Evolutionary conservation across 345 rosid species (phyloP).

Genomic region (Salix viminalis): DNA sequence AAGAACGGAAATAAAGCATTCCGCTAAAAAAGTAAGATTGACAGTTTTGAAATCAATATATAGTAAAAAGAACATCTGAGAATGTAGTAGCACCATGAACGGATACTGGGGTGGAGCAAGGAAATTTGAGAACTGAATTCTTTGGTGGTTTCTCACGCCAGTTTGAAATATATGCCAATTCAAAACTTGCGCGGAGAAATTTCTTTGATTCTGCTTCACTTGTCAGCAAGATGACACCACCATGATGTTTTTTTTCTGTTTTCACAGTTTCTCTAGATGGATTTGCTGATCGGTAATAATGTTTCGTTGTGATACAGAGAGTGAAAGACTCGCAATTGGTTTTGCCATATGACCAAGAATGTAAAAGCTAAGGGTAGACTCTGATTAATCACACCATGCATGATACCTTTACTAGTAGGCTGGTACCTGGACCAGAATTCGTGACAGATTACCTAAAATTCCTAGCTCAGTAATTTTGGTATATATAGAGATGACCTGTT

Average conservation of each 20-base stretch:
- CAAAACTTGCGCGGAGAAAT: too few relatives aligned
- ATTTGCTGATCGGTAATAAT: background rate
- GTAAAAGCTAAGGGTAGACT: too few relatives aligned
- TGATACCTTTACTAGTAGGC: background rate
- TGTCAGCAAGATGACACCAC: too few relatives aligned
- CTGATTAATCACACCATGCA: too few relatives aligned
- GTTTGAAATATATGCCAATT: too few relatives aligned
- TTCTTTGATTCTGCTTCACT: too few relatives aligned
- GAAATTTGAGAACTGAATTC: too few relatives aligned
- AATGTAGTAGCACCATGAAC: background rate
- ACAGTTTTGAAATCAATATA: background rate
- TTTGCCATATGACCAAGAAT: too few relatives aligned
- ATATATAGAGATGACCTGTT: background rate
- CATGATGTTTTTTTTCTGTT: background rate
- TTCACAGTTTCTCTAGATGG: background rate
- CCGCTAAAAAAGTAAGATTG: background rate
- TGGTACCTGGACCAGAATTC: background rate
- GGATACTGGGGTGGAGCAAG: background rate
- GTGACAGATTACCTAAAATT: background rate
- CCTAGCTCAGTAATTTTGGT: background rate
- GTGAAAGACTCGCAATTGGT: too few relatives aligned
- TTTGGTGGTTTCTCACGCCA: too few relatives aligned
- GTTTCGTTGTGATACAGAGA: too few relatives aligned
- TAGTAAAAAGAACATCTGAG: background rate
- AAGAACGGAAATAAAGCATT: background rate